These are phyloP conservation scores for carrot (Daucus carota) DNA, from an alignment of 129 eudicot genomes.

Conservation along the genomic window DH1_v3.0 NC_030384.2:36982001-36982500, in stretches of 20 bases:
- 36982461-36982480: constrained; percentile 25
- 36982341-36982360: neutral
- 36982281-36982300: neutral
- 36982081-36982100: constrained; percentile 62
- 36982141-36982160: constrained; percentile 67
- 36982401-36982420: constrained; percentile 89
- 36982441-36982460: constrained; percentile 55
- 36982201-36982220: constrained; percentile 82
- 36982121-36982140: constrained; percentile 63
- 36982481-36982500: neutral
- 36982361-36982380: constrained; percentile 54
- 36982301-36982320: neutral
- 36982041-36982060: constrained; percentile 80
- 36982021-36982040: constrained; percentile 77
- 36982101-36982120: constrained; percentile 79
- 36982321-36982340: neutral
- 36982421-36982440: constrained; percentile 58
- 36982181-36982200: constrained; percentile 79
- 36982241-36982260: constrained; percentile 66
- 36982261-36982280: neutral
- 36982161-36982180: constrained; percentile 66
- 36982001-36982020: constrained; percentile 74
- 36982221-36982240: constrained; percentile 31
- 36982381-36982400: constrained; percentile 94
- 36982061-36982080: constrained; percentile 64